Evolutionary conservation across 2,329 filamentous ascomycete species (phyloP), one percentile per base, ranked within the genome.

Genomic region (Colletotrichum navitas): DNA sequence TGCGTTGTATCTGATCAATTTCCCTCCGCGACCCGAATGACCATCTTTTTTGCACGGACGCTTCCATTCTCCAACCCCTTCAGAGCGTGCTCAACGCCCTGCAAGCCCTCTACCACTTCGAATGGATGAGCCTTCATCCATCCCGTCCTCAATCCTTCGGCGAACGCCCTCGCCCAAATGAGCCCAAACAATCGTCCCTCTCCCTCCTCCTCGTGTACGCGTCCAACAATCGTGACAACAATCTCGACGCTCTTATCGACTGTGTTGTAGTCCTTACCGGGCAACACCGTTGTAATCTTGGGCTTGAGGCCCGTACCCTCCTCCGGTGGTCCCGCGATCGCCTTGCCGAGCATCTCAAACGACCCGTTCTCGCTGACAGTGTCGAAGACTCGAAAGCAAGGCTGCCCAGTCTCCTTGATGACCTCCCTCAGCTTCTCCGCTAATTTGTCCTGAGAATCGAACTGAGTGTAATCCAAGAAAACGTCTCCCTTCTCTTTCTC

Each of bases 11-110:
- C 18, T 8, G n/a, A 12, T 62, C 60, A 72, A 1, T 69, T 63
- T n/a, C 65, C 69, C 11, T 74, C 73, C 4, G 63, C 71, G 24
- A 74, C 68, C 7, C 73, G 64, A 18, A 74, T 41, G 2, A 75
- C 72, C 64, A 75, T 66, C 72, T 75, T 75, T 63, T 75, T 75
- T 26, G 39, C 72, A 12, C 70, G 68, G 11, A 75, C 72, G 11
- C 61, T 73, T 3, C 73, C 72, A 5, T 73, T 49, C 62, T 51
- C 67, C 32, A 74, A 26, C 4, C 63, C 67, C 55, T 73, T 60
- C 63, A 75, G 41, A 34, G 66, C 74, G 3, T 26, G 63, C 26
- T 71, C 55, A n/a, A 75, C 21, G 7, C 63, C 61, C 29, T 73
- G 66, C 1, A 75, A 61, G 0, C 73, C 73, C 3, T 73, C 67